Evolutionary conservation across 805 yeast genomes (phyloP), one percentile per base, ranked within the genome.

Genomic region (Candida hungchunana): DNA sequence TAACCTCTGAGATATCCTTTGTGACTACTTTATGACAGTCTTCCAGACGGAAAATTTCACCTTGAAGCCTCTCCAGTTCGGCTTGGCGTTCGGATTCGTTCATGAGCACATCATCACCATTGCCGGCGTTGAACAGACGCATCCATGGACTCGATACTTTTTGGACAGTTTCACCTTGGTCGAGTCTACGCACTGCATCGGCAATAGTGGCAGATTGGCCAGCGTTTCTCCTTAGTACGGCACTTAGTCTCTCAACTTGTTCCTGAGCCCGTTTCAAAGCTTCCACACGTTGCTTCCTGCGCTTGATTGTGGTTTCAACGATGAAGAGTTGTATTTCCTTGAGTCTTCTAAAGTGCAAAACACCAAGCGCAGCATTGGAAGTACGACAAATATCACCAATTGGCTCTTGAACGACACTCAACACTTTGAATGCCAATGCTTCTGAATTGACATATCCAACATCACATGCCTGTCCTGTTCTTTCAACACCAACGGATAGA

Each of bases 391-490:
- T 45, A 36, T 66, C 68, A 14, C 50, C 46, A 1, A 60, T 42
- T 11, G 69, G 69, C 39, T 67, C 72, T 40, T 62, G 66, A 12
- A 66, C 41, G 1, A 56, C 41, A 7, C 60, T 58, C 28, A 58
- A 45, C 12, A 67, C 44, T 24, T 65, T 65, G 37, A 48, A 49
- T 4, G 60, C 58, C 27, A 69, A 44, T 18, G 66, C 64, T 39
- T 68, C 73, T 7, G 69, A 55, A 15, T 77, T 73, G 14, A 79
- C 71, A 42, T 73, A 78, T 25, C 73, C 76, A 26, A 79, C 73
- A 57, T 93, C 97, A 44, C 85, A 79, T 1, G 88, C 82, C 51
- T 84, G 88, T 2, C 97, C 97, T 19, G 87, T 75, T 43, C 78
- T 77, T 54, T 93, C 97, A 42, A 86, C 69, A 3, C 78, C 66